phyloP scores from a whole-genome alignment of 106 monocot genomes.

The Allium cepa region DNA sequence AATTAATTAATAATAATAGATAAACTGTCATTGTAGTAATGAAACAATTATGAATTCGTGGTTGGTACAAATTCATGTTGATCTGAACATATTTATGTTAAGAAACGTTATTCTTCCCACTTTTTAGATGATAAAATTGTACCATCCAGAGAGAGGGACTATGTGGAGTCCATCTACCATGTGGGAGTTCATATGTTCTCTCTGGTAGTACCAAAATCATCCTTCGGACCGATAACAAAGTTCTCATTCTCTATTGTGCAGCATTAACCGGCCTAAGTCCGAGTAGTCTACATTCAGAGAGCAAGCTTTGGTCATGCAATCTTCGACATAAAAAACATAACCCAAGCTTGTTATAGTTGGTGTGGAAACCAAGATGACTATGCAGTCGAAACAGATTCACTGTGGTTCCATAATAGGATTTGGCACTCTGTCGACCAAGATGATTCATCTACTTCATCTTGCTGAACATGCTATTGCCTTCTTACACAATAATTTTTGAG shows the following conservation, averaged over 20 bases:
- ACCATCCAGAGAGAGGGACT: too few relatives aligned
- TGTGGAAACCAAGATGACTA: conserved; percentile 39
- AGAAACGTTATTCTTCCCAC: too few relatives aligned
- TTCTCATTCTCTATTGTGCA: conserved; percentile 7
- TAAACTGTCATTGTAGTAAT: too few relatives aligned
- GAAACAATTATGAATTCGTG: too few relatives aligned
- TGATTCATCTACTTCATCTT: background rate
- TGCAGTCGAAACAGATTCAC: conserved; percentile 25
- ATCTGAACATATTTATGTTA: too few relatives aligned
- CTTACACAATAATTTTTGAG: too few relatives aligned
- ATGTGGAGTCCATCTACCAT: too few relatives aligned
- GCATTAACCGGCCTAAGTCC: conserved; percentile 25
- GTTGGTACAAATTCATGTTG: too few relatives aligned
- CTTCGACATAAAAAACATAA: conserved; percentile 40
- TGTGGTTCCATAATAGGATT: conserved; percentile 43
- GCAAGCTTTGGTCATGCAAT: conserved; percentile 53
- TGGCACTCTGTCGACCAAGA: conserved; percentile 6
- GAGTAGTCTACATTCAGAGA: conserved; percentile 42
- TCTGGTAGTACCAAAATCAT: too few relatives aligned
- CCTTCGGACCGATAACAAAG: background rate
- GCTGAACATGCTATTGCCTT: background rate
- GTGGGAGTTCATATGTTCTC: too few relatives aligned
- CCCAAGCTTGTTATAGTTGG: conserved; percentile 44
- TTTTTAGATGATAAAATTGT: too few relatives aligned
- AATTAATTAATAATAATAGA: too few relatives aligned